phyloP scores from a whole-genome alignment of 192 early-diverging fungal genomes.

The Umbelopsis sp. region DNA sequence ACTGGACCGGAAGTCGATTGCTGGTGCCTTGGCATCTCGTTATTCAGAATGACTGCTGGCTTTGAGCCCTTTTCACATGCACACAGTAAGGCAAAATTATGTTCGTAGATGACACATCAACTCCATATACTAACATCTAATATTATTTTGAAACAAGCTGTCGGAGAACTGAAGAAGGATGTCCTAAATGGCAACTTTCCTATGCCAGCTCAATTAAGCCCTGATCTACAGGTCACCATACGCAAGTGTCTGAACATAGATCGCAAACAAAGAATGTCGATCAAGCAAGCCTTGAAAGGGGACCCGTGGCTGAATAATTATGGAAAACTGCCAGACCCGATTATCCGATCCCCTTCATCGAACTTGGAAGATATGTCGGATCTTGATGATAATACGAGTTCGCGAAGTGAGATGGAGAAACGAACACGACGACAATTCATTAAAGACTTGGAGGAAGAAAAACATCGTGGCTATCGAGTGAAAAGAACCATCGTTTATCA shows the following conservation, averaged over 20 bases:
- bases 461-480: conserved; percentile 11
- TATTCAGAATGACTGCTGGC: conserved; percentile 80
- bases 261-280: conserved; percentile 40
- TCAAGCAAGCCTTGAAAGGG: conserved; percentile 40
- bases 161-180: conserved; percentile 55
- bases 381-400: conserved; percentile 5
- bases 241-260: conserved; percentile 49
- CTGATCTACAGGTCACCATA: conserved; percentile 44
- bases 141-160: conserved; percentile 28
- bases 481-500: conserved; percentile 32
- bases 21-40: conserved; percentile 91
- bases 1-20: conserved; percentile 93
- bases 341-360: conserved; percentile 8
- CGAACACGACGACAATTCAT: conserved; percentile 21
- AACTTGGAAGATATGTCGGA: conserved; percentile 16
- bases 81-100: conserved; percentile 28
- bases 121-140: not conserved
- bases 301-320: conserved; percentile 55
- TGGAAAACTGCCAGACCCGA: conserved; percentile 17
- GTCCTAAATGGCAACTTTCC: conserved; percentile 44
- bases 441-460: conserved; percentile 26
- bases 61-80: conserved; percentile 56
- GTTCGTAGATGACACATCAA: not conserved
- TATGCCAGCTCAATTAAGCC: conserved; percentile 46
- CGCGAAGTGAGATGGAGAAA: conserved; percentile 15